A percentile compares a stretch with the other conserved stretches of the same genome.
Evolutionary conservation across 768 basidiomycete species (phyloP).

Genomic region (Agaricus bisporus): DNA sequence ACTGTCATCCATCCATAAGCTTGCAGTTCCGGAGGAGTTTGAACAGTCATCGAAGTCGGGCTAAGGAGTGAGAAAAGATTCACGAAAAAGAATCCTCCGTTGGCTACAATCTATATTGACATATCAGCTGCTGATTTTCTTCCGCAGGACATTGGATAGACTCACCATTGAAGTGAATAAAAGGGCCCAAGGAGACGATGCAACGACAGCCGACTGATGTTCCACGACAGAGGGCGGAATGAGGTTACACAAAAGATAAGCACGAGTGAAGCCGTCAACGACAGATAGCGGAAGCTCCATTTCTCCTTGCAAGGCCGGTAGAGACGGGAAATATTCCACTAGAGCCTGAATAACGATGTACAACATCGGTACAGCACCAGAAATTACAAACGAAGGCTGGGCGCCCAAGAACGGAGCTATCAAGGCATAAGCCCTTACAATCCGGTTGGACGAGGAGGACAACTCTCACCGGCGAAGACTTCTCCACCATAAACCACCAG

Average conservation of each 20-base stretch:
- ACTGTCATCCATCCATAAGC: constrained; percentile 82
- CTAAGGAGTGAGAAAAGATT: constrained; percentile 58
- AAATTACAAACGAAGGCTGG: constrained; percentile 78
- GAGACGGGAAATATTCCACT: constrained; percentile 52
- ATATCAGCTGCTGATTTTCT: background rate
- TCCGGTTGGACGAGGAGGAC: background rate
- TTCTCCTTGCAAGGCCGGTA: constrained; percentile 43
- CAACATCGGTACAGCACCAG: constrained; percentile 56
- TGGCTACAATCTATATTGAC: constrained; percentile 52
- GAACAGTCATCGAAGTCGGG: constrained; percentile 59
- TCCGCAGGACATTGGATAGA: background rate
- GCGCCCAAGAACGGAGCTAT: constrained; percentile 58
- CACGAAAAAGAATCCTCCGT: constrained; percentile 76
- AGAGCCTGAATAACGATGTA: constrained; percentile 57
- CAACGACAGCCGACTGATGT: constrained; percentile 42
- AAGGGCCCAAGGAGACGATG: constrained; percentile 71
- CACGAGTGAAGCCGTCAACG: constrained; percentile 74
- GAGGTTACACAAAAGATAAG: constrained; percentile 71
- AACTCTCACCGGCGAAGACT: constrained; percentile 51
- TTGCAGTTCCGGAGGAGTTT: constrained; percentile 75
- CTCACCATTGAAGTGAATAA: constrained; percentile 63
- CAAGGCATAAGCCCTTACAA: background rate
- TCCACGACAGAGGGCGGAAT: constrained; percentile 63
- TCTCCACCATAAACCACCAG: constrained; percentile 79
- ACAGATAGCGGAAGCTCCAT: constrained; percentile 69